Evolutionary conservation across 1,139 yeast genomes (phyloP), one percentile per base, ranked within the genome.

Genomic region (Suhomyces bolitotheri): DNA sequence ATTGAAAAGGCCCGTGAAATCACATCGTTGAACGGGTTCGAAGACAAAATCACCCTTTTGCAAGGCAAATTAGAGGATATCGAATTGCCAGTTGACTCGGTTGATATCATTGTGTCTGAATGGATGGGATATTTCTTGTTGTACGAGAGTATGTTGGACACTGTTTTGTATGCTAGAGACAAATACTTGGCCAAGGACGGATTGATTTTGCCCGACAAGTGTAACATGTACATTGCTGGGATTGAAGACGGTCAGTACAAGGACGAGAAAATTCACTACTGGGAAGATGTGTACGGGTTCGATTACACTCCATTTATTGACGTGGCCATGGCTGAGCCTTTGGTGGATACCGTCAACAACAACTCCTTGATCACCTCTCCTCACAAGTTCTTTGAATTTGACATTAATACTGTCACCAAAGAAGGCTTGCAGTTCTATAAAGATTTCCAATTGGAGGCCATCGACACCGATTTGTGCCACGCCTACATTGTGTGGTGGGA

Each of bases 71-170:
- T 94, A 66, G 99, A 94, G 67, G 98, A 94, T 56, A 90, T 92
- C 40, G 77, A 67, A 40, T 71, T 94, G 51, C 98, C 98, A 29
- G 76, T 71, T 34, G 62, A 70, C 39, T 41, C 84, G 56, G 99
- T 94, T 33, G 99, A 94, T 61, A 92, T 94, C 50, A 94, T 94
- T 51, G 84, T 94, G 43, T 82, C 95, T 45, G 99, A 94, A 66
- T 94, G 99, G 99, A 94, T 94, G 99, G 99, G 99, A 13, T 94
- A 94, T 67, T 94, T 94, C 57, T 68, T 94, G 53, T 71, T 94
- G 40, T 94, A 92, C 58, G 99, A 94, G 71, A 86, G 96, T 45
- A 94, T 94, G 99, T 76, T 94, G 62, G 98, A 94, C 61, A 89
- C 98, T 24, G 99, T 94, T 15, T 71, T 94, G 46, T 78, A 79